Conservation (phyloP, 805 yeast species). For the Candida vartiovaarae region DNA sequence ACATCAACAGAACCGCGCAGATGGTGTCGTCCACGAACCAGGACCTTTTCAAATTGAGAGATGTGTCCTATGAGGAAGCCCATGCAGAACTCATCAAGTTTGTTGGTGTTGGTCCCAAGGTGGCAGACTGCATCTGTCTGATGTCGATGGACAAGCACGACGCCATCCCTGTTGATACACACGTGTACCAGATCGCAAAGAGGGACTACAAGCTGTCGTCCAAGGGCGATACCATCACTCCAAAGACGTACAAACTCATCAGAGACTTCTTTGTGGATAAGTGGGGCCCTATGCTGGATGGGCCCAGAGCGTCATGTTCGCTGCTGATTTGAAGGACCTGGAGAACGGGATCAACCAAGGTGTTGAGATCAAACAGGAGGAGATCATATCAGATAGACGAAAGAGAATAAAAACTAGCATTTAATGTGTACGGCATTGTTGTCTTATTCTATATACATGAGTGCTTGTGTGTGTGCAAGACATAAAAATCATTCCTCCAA, state of each 20-base stretch:
- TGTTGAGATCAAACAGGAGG: conserved; percentile 15
- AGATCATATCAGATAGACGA: conserved; percentile 13
- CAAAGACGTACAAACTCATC: conserved; percentile 35
- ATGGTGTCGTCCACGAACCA: conserved; percentile 28
- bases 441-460: no score
- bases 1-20: conserved; percentile 69
- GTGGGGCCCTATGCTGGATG: conserved; percentile 97
- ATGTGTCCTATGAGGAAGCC: conserved; percentile 41
- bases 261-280: conserved; percentile 50
- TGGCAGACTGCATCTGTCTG: conserved; percentile 91
- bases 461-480: no score
- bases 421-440: neutral
- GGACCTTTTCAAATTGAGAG: conserved; percentile 37
- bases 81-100: conserved; percentile 56
- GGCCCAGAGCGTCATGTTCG: conserved; percentile 94
- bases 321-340: conserved; percentile 71
- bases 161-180: conserved; percentile 93
- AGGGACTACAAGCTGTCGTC: conserved; percentile 62
- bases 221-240: conserved; percentile 23
- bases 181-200: conserved; percentile 82
- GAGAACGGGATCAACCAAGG: conserved; percentile 54
- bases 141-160: conserved; percentile 86
- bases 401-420: conserved; percentile 10
- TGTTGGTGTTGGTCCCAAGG: conserved; percentile 94
- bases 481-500: conserved; percentile 7